phyloP scores from a whole-genome alignment of 2,329 filamentous ascomycete species.

The Fusarium sp. region DNA sequence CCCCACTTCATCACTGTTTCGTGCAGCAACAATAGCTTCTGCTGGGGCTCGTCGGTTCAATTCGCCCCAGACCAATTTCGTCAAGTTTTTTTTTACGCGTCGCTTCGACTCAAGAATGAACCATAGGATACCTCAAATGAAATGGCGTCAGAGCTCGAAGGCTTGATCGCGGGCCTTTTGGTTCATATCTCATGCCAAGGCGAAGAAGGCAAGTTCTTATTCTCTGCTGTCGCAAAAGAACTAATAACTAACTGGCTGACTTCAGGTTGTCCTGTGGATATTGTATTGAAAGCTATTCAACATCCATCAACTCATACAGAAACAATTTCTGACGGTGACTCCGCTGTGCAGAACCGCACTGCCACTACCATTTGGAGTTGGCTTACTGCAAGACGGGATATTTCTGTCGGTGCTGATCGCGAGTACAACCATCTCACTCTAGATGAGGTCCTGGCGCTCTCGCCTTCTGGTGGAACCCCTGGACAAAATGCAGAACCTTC shows the following conservation, averaged over 20 bases:
- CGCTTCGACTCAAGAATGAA: slow-evolving; percentile 48
- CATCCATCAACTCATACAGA: slow-evolving; percentile 42
- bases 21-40: slow-evolving; percentile 38
- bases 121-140: slow-evolving; percentile 20
- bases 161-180: slow-evolving; percentile 55
- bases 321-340: slow-evolving; percentile 24
- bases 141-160: slow-evolving; percentile 58
- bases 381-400: slow-evolving; percentile 53
- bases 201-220: slow-evolving; percentile 53
- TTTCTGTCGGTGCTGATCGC: slow-evolving; percentile 53
- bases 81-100: slow-evolving; percentile 36
- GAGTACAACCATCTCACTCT: slow-evolving; percentile 58
- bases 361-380: slow-evolving; percentile 55
- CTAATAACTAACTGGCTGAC: slow-evolving; percentile 21
- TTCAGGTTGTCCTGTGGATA: slow-evolving; percentile 52
- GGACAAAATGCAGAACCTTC: slow-evolving; percentile 15
- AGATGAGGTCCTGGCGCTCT: slow-evolving; percentile 48
- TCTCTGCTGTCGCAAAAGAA: slow-evolving; percentile 3
- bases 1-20: slow-evolving; percentile 41
- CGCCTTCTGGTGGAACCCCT: slow-evolving; percentile 13
- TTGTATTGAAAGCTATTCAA: slow-evolving; percentile 52
- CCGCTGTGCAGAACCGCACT: slow-evolving; percentile 45
- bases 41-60: slow-evolving; percentile 48
- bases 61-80: slow-evolving; percentile 45
- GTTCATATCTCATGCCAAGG: slow-evolving; percentile 56